Conservation (phyloP, 2,329 filamentous ascomycete species). For the Aureobasidium sp. region DNA sequence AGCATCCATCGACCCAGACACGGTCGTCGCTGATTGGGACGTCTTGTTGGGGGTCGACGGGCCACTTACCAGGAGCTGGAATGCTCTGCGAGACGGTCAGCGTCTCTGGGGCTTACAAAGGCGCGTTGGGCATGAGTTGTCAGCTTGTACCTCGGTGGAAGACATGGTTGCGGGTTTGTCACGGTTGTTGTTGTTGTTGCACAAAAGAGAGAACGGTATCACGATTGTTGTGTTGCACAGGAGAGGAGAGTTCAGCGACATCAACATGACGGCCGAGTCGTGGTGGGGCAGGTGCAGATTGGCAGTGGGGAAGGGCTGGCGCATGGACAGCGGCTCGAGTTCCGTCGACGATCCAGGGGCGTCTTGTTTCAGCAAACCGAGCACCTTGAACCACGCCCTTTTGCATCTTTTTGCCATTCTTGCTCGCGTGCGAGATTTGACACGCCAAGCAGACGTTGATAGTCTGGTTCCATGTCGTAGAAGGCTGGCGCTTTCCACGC, state of each 20-base stretch:
- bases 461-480: slow-evolving; percentile 6
- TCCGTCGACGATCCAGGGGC: not conserved
- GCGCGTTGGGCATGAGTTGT: not conserved
- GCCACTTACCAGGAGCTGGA: slow-evolving; percentile 50
- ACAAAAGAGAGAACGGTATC: no score
- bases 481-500: not conserved
- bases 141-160: not conserved
- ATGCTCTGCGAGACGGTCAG: slow-evolving; percentile 24
- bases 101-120: not conserved
- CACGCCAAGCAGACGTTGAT: not conserved
- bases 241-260: not conserved
- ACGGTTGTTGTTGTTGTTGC: not conserved
- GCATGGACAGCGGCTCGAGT: not conserved
- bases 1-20: slow-evolving; percentile 98
- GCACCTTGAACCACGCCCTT: not conserved
- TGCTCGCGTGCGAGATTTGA: slow-evolving; percentile 1
- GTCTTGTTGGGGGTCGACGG: slow-evolving; percentile 55
- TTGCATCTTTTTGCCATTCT: not conserved
- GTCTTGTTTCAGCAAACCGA: not conserved
- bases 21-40: slow-evolving; percentile 54
- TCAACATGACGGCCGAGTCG: not conserved
- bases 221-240: not conserved
- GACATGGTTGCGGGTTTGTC: not conserved
- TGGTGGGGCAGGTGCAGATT: slow-evolving; percentile 6
- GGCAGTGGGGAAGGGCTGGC: not conserved